These are phyloP conservation scores for Penicillium sp. DNA, from an alignment of 2,329 filamentous ascomycete species.

Conservation along the genomic window DNA sequence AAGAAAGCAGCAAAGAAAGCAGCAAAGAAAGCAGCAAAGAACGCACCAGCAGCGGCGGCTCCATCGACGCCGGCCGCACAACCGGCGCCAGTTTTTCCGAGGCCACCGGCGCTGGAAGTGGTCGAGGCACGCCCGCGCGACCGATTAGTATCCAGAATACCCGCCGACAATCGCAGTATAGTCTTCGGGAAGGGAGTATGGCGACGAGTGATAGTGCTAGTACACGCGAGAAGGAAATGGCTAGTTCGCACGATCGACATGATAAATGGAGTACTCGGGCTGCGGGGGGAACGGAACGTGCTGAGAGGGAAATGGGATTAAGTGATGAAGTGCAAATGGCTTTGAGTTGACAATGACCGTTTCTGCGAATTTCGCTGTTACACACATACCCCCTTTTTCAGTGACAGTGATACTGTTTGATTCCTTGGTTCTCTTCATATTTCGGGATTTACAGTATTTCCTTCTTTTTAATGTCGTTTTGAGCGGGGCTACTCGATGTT, in stretches of 20 bases:
- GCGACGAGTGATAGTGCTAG: slow-evolving; percentile 42
- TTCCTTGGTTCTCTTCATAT: not conserved
- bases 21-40: slow-evolving; percentile 39
- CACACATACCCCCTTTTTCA: not conserved
- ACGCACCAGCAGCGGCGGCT: slow-evolving; percentile 32
- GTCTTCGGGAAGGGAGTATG: slow-evolving; percentile 34
- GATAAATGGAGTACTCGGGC: slow-evolving; percentile 61
- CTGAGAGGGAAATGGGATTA: slow-evolving; percentile 70
- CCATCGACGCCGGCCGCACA: slow-evolving; percentile 24
- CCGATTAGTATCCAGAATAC: slow-evolving; percentile 41
- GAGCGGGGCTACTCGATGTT: not conserved
- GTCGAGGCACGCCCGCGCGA: slow-evolving; percentile 27
- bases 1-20: slow-evolving; percentile 27
- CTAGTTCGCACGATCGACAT: slow-evolving; percentile 55
- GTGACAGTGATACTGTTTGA: not conserved
- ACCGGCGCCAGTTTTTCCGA: slow-evolving; percentile 23
- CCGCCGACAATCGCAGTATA: slow-evolving; percentile 36
- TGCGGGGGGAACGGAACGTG: slow-evolving; percentile 59
- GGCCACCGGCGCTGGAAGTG: slow-evolving; percentile 7
- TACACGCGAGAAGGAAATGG: slow-evolving; percentile 46
- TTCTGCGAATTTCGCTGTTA: not conserved
- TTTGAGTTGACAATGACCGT: slow-evolving; percentile 63
- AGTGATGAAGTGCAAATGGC: slow-evolving; percentile 86
- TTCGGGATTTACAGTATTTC: not conserved
- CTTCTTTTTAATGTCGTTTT: not conserved